Base-by-base conservation (phyloP, 1,284 basidiomycete species). In the Naganishia albida region DNA sequence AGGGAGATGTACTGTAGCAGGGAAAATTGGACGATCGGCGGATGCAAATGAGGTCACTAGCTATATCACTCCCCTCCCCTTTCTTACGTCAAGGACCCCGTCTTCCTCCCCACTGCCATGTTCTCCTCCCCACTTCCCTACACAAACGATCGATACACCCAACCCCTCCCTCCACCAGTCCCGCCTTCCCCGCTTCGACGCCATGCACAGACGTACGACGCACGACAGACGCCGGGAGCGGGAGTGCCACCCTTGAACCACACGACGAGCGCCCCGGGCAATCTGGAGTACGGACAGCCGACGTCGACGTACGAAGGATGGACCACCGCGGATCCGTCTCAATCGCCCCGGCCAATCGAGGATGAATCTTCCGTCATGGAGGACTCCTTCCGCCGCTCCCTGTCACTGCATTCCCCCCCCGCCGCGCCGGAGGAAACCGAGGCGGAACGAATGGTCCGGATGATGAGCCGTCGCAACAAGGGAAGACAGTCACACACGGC, bases 71-170 rank as follows among this genome's bases (percentile, higher is more conserved):
- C 13, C 38, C n/a, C 6, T 54, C 25, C 52, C 38, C 38, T 38
- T 39, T 10, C 44, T 48, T 20, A 12, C 4, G 30, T n/a, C 13
- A 20, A 3, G 4, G 3, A n/a, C 46, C 56, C 49, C 49, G 56
- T 60, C 49, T 46, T 60, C 56, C 28, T 49, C 44, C 15, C 46
- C 56, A 4, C 56, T 60, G 10, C 56, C 56, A 12, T 60, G 49
- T 34, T 23, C 38, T 16, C 56, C 46, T 38, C 30, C n/a, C n/a
- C n/a, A n/a, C n/a, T n/a, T n/a, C n/a, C n/a, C n/a, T n/a, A n/a
- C n/a, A n/a, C 53, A n/a, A 2, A 34, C n/a, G 34, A 28, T 7
- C n/a, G 43, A 40, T 60, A 60, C 46, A 13, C 15, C 20, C 15
- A 55, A 18, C 39, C 53, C 2, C 53, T 55, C 40, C 53, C 53